Base-by-base conservation (phyloP, 352 stramenopile species). In the Pythium brachiatum region DNA sequence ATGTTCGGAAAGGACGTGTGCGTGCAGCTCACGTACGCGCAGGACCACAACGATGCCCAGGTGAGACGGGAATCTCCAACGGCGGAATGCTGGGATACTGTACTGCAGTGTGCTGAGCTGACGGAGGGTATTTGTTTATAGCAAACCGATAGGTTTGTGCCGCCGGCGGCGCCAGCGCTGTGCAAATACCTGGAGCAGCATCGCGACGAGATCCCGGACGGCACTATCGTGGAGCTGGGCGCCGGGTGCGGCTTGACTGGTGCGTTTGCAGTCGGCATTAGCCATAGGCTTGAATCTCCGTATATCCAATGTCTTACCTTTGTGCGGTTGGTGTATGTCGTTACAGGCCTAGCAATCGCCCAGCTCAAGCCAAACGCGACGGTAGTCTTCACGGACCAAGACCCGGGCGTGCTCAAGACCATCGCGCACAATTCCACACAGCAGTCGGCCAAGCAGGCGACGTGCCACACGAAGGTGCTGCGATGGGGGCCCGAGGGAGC, bases 331-430 rank as follows among this genome's bases (percentile, higher is more conserved):
- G n/a, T 57, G 0, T 18, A n/a, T 59, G 58, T 8, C 50, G 12
- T n/a, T 31, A n/a, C 26, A 61, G 66, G 83, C 25, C 69, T 92
- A 8, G 77, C 72, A 20, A 74, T 89, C 47, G 80, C 83, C 2
- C 83, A 92, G 69, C 62, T 92, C 18, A 67, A 73, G 52, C 74
- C 83, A 0, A 66, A 79, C 9, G 79, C 79, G 26, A 82, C 69
- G 6, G 77, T 92, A 52, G 82, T 90, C 53, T 90, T 92, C 60
- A 92, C 83, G 16, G 83, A 92, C 69, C 83, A 92, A 53, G 81
- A 92, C 57, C 83, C 83, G 1, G 83, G 83, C n/a, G 83, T 92
- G 29, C 77, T 92, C 53, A 89, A 90, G 71, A 85, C 83, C 41
- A 88, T 92, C 39, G 77, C 88, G 56, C 75, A 90, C 73, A 92